phyloP scores from a whole-genome alignment of 208 protist species.

The Crithidia acanthocephali region DNA sequence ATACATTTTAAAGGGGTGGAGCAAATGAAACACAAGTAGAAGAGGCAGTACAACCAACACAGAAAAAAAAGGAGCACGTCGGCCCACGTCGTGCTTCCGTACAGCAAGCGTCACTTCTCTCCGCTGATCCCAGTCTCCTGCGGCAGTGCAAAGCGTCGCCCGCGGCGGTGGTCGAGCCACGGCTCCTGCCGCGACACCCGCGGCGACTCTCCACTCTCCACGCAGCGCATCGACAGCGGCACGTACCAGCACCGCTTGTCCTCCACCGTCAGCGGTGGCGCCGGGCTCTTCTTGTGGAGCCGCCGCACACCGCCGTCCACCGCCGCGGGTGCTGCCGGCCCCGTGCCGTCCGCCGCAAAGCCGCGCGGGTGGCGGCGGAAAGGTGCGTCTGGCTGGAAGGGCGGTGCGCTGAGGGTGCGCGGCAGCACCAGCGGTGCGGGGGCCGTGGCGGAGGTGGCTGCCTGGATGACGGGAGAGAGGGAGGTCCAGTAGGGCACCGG shows the following conservation, averaged over 20 bases:
- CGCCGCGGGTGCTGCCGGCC: not conserved
- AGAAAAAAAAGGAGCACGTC: not conserved
- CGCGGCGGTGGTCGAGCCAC: not conserved
- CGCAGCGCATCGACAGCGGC: constrained; percentile 7
- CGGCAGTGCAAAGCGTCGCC: not conserved
- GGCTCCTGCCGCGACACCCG: not conserved
- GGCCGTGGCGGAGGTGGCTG: not conserved
- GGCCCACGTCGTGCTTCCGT: too few relatives aligned
- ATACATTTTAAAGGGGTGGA: too few relatives aligned
- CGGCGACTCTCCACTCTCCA: not conserved
- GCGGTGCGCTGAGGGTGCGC: constrained; percentile 11
- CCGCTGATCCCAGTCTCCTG: not conserved
- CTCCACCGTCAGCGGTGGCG: not conserved
- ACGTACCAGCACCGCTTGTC: constrained; percentile 7
- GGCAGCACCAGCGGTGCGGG: constrained; percentile 1
- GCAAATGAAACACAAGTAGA: too few relatives aligned
- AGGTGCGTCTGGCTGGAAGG: not conserved
- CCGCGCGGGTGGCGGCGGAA: not conserved
- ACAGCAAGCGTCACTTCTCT: not conserved
- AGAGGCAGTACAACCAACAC: not conserved
- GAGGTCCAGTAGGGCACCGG: constrained; percentile 1
- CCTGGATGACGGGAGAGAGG: not conserved
- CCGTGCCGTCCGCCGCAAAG: not conserved
- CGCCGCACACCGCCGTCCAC: not conserved
- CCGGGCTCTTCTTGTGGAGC: not conserved